Percentiles rank a stretch among this genome's conserved stretches.
Evolutionary conservation across 331 rosid species (phyloP).

Genomic region (Pyracantha coccinea): DNA sequence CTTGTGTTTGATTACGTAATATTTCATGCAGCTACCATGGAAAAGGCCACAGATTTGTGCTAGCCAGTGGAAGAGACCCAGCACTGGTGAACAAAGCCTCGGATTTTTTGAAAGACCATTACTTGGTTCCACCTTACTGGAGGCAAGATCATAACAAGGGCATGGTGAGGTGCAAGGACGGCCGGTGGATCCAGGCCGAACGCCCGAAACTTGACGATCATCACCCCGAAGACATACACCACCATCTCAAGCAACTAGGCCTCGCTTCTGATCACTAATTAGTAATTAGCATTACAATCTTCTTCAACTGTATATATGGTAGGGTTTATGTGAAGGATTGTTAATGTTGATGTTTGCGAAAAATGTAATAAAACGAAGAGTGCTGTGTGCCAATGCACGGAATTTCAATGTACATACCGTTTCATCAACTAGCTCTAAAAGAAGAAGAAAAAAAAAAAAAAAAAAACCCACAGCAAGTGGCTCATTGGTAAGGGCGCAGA

Average conservation of each 20-base stretch:
- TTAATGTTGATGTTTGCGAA: neutral
- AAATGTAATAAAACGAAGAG: neutral
- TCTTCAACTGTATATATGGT: neutral
- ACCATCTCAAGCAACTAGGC: slow-evolving; percentile 41
- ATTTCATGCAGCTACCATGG: slow-evolving; percentile 59
- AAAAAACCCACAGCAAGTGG: no score
- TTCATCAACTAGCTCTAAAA: neutral
- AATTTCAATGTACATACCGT: neutral
- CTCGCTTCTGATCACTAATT: slow-evolving; percentile 8
- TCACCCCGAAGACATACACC: slow-evolving; percentile 49
- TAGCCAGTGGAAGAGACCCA: slow-evolving; percentile 67
- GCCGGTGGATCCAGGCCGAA: slow-evolving; percentile 76
- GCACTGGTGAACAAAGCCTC: slow-evolving; percentile 74
- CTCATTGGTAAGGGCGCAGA: no score
- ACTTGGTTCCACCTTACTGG: slow-evolving; percentile 77
- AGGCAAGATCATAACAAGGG: slow-evolving; percentile 79
- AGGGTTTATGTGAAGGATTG: neutral
- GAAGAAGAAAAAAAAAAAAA: no score
- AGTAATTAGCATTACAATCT: neutral
- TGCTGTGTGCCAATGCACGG: neutral
- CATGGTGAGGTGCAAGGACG: slow-evolving; percentile 51
- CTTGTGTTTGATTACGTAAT: neutral
- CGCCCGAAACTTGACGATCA: slow-evolving; percentile 53
- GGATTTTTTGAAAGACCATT: slow-evolving; percentile 67
- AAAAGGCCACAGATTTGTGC: slow-evolving; percentile 55